Evolutionary conservation across 2,329 filamentous ascomycete genomes (phyloP), one percentile per base, ranked within the genome.

Genomic region (Ciborinia camelliae): DNA sequence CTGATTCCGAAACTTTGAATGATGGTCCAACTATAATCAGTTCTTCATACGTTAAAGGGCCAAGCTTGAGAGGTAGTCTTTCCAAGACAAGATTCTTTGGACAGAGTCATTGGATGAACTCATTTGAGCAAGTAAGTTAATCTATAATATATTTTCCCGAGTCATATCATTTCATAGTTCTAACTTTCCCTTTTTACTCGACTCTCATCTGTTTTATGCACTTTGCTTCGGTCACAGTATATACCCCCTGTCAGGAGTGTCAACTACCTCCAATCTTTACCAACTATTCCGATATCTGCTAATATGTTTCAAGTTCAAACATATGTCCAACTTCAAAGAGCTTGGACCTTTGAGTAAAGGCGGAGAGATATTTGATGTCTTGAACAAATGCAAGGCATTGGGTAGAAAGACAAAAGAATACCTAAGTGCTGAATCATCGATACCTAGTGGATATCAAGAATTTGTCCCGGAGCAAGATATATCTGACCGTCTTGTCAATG

Each of bases 401-500:
- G 62, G 50, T 14, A 67, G 59, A 58, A 66, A 48, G 26, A 26
- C n/a, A 12, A 70, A 68, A 45, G 43, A 43, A n/a, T 43, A 59
- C n/a, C 35, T 43, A 37, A 35, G 47, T 28, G 45, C 47, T 14
- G 43, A 68, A 39, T 53, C 50, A 47, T 26, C 43, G 15, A 37
- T 63, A 30, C 48, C 53, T 30, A 55, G 57, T 8, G 62, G 47
- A 28, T 60, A 64, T 30, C 65, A 52, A 26, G 58, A 64, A 26
- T 64, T 23, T 32, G 41, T 69, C n/a, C 67, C 69, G 8, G 50
- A 55, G 14, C 65, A 55, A 35, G 41, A 37, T 8, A 48, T 43
- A 32, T 68, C 75, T 4, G 78, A 81, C 61, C 60, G 70, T 23
- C 71, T 77, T n/a, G 71, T 78, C 18, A 66, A 74, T 10, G 65